Evolutionary conservation across 2,329 filamentous ascomycete genomes (phyloP).

Genomic region (Ceratocystiopsis minuta): DNA sequence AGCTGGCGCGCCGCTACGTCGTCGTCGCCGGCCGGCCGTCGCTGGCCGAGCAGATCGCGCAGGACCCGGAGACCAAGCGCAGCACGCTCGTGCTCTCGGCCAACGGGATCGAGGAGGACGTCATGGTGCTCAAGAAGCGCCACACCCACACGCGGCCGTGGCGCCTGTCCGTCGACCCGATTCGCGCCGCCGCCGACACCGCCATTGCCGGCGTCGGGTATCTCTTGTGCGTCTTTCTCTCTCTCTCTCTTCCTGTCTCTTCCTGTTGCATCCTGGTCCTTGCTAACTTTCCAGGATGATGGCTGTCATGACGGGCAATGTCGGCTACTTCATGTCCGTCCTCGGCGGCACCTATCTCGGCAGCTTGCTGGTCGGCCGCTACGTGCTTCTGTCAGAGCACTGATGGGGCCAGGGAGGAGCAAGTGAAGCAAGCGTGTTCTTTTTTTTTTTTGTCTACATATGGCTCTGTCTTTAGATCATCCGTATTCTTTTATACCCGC

Average conservation of each 20-base stretch:
- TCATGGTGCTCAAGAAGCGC: slow-evolving; percentile 50
- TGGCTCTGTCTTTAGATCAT: too few species aligned
- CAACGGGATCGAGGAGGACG: slow-evolving; percentile 66
- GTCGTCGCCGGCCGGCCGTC: slow-evolving; percentile 47
- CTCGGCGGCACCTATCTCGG: slow-evolving; percentile 69
- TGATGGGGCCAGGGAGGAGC: slow-evolving; percentile 9
- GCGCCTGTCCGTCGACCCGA: slow-evolving; percentile 62
- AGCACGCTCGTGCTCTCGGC: slow-evolving; percentile 36
- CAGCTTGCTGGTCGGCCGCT: slow-evolving; percentile 63
- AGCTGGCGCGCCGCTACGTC: slow-evolving; percentile 60
- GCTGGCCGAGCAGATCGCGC: slow-evolving; percentile 38
- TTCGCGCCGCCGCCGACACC: slow-evolving; percentile 53
- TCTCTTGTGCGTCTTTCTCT: slow-evolving; percentile 51
- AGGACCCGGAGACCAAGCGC: slow-evolving; percentile 43
- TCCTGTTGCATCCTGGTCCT: not conserved
- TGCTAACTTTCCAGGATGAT: slow-evolving; percentile 47
- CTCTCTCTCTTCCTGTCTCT: not conserved
- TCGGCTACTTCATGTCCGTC: slow-evolving; percentile 61
- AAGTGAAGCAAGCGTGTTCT: too few species aligned
- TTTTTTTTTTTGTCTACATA: too few species aligned
- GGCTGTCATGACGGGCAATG: slow-evolving; percentile 72
- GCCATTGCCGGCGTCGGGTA: slow-evolving; percentile 64
- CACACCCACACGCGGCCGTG: slow-evolving; percentile 44
- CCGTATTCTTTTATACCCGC: too few species aligned
- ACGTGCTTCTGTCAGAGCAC: slow-evolving; percentile 32